These are phyloP conservation scores for Cicer yamashitae DNA, from an alignment of 306 rosid species.

Conservation along the genomic window DNA sequence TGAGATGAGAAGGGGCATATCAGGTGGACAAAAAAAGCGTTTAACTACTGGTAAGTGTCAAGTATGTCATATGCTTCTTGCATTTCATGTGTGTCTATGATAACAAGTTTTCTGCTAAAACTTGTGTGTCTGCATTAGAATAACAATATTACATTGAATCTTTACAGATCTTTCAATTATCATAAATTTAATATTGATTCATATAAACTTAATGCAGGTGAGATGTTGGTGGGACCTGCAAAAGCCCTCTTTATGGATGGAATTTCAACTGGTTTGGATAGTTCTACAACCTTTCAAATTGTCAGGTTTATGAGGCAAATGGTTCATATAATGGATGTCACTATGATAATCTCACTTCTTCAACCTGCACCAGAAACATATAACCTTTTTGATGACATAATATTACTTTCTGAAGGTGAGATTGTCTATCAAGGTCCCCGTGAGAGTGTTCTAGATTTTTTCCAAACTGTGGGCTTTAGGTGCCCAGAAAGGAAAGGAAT, in stretches of 20 bases:
- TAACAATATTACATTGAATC: neutral
- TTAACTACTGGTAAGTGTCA: conserved; percentile 72
- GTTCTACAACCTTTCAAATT: conserved; percentile 75
- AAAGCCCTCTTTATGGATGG: conserved; percentile 76
- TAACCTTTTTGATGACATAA: conserved; percentile 69
- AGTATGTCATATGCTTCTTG: neutral
- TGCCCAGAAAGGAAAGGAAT: conserved; percentile 79
- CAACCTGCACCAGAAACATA: conserved; percentile 82
- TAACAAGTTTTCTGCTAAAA: no score
- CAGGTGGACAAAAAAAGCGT: conserved; percentile 92
- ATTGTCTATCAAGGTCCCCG: conserved; percentile 73
- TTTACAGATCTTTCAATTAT: neutral
- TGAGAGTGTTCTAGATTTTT: conserved; percentile 57
- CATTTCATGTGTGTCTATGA: neutral
- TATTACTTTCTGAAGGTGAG: conserved; percentile 71
- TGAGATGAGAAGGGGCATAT: conserved; percentile 88
- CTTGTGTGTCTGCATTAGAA: neutral
- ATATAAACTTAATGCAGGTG: conserved; percentile 53
- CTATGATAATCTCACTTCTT: conserved; percentile 71
- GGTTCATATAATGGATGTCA: conserved; percentile 69
- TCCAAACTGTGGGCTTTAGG: conserved; percentile 59
- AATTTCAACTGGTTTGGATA: conserved; percentile 81
- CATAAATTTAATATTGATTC: conserved; percentile 12
- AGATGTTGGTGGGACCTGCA: conserved; percentile 77
- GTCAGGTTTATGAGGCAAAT: conserved; percentile 67